These are phyloP conservation scores for Phytophthora lateralis DNA, from an alignment of 352 stramenopile species.

Conservation along the genomic window DNA sequence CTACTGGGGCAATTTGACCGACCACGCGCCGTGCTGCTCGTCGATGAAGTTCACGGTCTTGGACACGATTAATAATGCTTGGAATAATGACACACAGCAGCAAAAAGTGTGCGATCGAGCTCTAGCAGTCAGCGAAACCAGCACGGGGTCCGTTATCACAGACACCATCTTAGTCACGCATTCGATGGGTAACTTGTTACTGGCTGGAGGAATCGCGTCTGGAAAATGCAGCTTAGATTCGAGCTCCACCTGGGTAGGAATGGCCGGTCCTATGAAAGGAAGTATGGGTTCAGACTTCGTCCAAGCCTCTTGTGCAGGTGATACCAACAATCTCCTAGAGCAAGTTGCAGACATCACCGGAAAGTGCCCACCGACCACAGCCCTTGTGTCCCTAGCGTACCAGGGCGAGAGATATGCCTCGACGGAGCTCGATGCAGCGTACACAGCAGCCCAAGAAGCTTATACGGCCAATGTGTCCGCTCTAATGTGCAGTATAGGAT, in stretches of 20 bases:
- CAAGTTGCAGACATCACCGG: constrained; percentile 7
- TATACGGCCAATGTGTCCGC: constrained; percentile 14
- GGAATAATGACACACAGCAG: constrained; percentile 2
- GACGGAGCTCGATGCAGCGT: constrained; percentile 7
- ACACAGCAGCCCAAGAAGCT: constrained; percentile 18
- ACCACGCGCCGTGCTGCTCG: constrained; percentile 18
- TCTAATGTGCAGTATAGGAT: constrained; percentile 3
- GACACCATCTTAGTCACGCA: constrained; percentile 25
- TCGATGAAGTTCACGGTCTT: constrained; percentile 19
- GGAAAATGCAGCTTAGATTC: constrained; percentile 21
- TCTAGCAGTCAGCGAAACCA: constrained; percentile 16
- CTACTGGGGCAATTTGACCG: constrained; percentile 20
- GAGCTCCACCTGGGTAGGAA: constrained; percentile 34
- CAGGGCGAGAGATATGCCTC: constrained; percentile 18
- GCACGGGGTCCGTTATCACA: constrained; percentile 3
- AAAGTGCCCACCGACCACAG: neutral
- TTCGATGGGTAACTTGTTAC: constrained; percentile 25
- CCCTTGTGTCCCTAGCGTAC: constrained; percentile 26
- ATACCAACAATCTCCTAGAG: neutral
- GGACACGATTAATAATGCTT: constrained; percentile 14
- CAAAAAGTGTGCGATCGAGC: constrained; percentile 21
- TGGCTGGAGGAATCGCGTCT: constrained; percentile 22
- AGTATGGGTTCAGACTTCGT: constrained; percentile 16
- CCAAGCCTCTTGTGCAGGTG: neutral
- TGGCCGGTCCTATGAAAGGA: constrained; percentile 26